Evolutionary conservation across 116 monocot species (phyloP), one percentile per base, ranked within the genome.

Genomic region (Zostera marina): DNA sequence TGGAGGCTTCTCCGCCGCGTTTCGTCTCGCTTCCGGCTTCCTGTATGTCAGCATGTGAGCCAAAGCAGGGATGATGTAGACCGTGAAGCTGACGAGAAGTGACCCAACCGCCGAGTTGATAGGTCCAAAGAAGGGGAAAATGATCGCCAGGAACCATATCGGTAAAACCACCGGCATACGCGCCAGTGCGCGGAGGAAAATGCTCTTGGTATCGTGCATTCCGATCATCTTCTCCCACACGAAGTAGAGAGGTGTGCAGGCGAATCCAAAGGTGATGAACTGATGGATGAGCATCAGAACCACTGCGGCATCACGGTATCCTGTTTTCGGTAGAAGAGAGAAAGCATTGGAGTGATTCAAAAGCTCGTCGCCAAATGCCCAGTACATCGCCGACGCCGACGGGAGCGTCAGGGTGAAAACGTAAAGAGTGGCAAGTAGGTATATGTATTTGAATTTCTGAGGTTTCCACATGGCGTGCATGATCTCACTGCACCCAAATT

Each of bases 391-490:
- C 15, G 74, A 47, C 0, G 91, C 85, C 23, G 91, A 91, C 21
- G 91, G 91, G 7, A 91, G 67, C 1, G 91, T 91, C 65, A 91
- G 72, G 16, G 91, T 91, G 70, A 85, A 81, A 41, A 91, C 91
- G 66, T 91, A 91, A 41, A 91, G 51, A 4, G 91, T 85, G 0
- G 91, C 91, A 16, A 91, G 22, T 38, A 91, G 73, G 70, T 91
- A 91, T 51, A 91, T 75, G 74, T 70, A 74, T 72, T 91, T 91
- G 82, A 91, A 91, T 62, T 85, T 91, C 24, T 75, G 77, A 0
- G 91, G 91, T 62, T 84, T 85, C 91, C 91, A 91, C 91, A 91
- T 91, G 14, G 91, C 91, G 70, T 91, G 82, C 91, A 91, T 91
- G 56, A 91, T 91, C 76, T 91, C 91, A 22, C 91, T 91, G 81